Evolutionary conservation across 495 filamentous ascomycete genomes (phyloP).

Genomic region (Trichoderma erinaceum): DNA sequence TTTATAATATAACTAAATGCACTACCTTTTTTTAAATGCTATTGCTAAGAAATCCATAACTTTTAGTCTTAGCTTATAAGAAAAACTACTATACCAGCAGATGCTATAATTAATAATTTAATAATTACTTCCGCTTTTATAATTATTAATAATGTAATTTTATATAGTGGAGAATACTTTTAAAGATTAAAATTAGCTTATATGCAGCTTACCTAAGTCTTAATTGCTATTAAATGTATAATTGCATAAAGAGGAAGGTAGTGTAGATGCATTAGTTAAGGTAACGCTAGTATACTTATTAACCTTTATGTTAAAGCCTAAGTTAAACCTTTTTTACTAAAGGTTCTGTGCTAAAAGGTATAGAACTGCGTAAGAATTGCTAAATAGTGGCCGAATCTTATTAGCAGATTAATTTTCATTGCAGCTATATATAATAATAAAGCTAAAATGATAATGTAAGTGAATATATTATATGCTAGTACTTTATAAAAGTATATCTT

Average conservation of each 20-base stretch:
- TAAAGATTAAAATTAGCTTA: neutral
- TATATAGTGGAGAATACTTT: neutral
- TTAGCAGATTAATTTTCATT: neutral
- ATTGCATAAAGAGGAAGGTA: neutral
- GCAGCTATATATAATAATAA: neutral
- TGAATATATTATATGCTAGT: neutral
- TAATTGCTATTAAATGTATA: neutral
- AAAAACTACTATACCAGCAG: neutral
- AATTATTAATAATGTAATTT: neutral
- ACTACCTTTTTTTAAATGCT: neutral
- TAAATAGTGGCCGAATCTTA: neutral
- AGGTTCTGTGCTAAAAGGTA: neutral
- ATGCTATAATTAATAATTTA: neutral
- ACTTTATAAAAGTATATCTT: neutral
- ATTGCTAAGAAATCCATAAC: neutral
- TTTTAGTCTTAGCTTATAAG: neutral
- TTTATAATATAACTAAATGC: neutral
- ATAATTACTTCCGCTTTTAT: neutral
- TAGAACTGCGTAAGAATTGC: neutral
- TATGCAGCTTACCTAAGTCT: neutral
- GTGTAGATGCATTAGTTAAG: neutral
- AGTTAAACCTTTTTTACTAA: neutral
- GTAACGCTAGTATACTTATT: constrained; percentile 1
- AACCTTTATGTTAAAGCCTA: neutral
- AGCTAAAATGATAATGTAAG: neutral